These are phyloP conservation scores for Penicillium nucicola DNA, from an alignment of 495 filamentous ascomycete genomes.

Conservation along the genomic window DNA sequence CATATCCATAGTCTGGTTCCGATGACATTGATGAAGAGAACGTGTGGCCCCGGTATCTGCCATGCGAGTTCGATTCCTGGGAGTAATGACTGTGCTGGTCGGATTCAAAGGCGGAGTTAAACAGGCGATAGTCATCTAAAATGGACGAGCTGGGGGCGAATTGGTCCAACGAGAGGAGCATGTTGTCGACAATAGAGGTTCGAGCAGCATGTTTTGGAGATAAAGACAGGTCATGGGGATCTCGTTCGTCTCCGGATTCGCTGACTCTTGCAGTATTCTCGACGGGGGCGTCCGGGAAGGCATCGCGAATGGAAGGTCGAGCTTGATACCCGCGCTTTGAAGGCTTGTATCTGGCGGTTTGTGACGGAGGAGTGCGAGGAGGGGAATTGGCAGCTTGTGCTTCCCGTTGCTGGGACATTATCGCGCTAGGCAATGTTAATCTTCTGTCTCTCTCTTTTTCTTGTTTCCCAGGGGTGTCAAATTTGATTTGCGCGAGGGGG, in stretches of 20 bases:
- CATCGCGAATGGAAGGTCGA: conserved; percentile 44
- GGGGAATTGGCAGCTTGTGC: conserved; percentile 29
- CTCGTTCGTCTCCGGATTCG: conserved; percentile 52
- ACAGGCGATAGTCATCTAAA: conserved; percentile 41
- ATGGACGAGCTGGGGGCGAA: conserved; percentile 50
- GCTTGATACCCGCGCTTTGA: conserved; percentile 26
- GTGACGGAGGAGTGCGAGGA: conserved; percentile 45
- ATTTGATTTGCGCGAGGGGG: not conserved
- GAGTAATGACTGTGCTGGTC: conserved; percentile 24
- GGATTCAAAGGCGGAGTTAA: conserved; percentile 38
- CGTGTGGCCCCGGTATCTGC: conserved; percentile 56
- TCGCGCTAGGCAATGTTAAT: conserved; percentile 19
- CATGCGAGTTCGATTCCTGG: conserved; percentile 24
- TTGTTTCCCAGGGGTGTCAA: no score
- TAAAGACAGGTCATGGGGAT: conserved; percentile 87
- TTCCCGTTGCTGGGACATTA: conserved; percentile 34
- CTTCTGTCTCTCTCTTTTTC: no score
- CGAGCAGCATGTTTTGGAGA: conserved; percentile 70
- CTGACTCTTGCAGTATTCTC: conserved; percentile 40
- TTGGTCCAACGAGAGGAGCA: conserved; percentile 86
- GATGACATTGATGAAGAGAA: conserved; percentile 71
- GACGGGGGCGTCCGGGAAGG: conserved; percentile 47
- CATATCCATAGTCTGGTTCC: conserved; percentile 67
- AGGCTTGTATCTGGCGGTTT: conserved; percentile 29
- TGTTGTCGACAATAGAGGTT: conserved; percentile 87